These are phyloP conservation scores for Rauvolfia tetraphylla DNA, from an alignment of 257 asterid genomes.

Conservation along the genomic window DNA sequence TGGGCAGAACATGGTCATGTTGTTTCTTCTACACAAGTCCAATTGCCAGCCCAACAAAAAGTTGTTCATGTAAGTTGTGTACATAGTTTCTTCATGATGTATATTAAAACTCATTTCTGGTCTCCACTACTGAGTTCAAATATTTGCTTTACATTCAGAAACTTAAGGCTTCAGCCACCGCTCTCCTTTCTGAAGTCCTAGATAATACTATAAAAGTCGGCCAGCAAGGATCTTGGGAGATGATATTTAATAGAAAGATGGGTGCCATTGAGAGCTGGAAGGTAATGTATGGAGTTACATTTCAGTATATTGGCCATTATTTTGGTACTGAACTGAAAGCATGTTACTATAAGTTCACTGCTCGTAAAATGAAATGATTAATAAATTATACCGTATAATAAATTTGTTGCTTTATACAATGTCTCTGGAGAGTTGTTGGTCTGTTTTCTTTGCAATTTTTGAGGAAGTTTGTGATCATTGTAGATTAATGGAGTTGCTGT, in stretches of 20 bases:
- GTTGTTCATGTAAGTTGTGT: slow-evolving; percentile 49
- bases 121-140: slow-evolving; percentile 12
- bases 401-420: neutral
- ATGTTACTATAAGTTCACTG: neutral
- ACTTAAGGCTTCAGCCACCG: slow-evolving; percentile 28
- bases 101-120: slow-evolving; percentile 13
- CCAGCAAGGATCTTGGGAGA: slow-evolving; percentile 64
- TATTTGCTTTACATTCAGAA: slow-evolving; percentile 38
- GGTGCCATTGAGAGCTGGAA: slow-evolving; percentile 84
- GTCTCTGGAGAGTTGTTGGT: neutral
- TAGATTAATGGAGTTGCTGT: slow-evolving; percentile 64
- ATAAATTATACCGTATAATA: neutral
- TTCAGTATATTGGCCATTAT: neutral
- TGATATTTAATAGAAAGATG: slow-evolving; percentile 54
- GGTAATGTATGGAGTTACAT: slow-evolving; percentile 39
- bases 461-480: slow-evolving; percentile 3
- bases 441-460: slow-evolving; percentile 8
- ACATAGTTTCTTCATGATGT: slow-evolving; percentile 15
- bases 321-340: neutral
- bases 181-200: slow-evolving; percentile 41
- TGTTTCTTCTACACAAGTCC: slow-evolving; percentile 73
- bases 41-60: slow-evolving; percentile 53
- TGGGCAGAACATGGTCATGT: slow-evolving; percentile 89
- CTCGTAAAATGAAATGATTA: neutral
- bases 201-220: slow-evolving; percentile 53